Conservation (phyloP, 176 grass and related monocot genomes). For the Urochloa ruziziensis region DNA sequence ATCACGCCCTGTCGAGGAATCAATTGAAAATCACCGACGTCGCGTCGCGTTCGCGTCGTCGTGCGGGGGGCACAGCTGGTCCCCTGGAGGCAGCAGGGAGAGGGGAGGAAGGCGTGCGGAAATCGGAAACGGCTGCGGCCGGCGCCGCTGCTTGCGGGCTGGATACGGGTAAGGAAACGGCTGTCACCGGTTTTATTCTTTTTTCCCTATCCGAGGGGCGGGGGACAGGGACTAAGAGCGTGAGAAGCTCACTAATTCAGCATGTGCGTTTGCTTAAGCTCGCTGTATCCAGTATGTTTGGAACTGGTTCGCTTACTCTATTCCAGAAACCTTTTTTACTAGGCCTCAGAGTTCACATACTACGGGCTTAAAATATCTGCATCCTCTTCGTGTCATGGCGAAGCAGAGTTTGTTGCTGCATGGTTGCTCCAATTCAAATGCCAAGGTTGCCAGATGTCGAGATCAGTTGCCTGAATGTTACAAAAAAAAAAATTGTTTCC, state of each 20-base stretch:
- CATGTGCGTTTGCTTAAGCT: neutral
- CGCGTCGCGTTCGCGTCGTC: neutral
- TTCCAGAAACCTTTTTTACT: neutral
- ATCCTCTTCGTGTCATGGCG: too few species aligned
- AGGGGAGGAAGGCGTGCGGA: neutral
- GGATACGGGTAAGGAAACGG: constrained; percentile 28
- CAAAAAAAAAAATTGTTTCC: too few species aligned
- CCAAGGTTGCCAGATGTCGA: too few species aligned
- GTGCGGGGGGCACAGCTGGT: neutral
- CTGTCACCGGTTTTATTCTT: neutral
- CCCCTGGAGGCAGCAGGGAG: neutral
- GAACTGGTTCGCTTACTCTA: neutral
- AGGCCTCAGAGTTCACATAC: neutral
- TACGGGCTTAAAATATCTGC: too few species aligned
- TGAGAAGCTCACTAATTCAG: too few species aligned
- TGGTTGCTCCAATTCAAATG: too few species aligned
- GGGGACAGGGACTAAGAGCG: too few species aligned
- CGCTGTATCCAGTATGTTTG: neutral
- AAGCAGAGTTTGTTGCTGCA: too few species aligned
- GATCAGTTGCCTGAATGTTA: too few species aligned
- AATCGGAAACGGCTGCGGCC: neutral
- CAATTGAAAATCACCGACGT: too few species aligned
- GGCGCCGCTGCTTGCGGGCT: neutral
- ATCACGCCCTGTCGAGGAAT: neutral
- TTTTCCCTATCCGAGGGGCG: neutral